Evolutionary conservation across 2,329 filamentous ascomycete genomes (phyloP).

Genomic region (Myrmaecium sp.): DNA sequence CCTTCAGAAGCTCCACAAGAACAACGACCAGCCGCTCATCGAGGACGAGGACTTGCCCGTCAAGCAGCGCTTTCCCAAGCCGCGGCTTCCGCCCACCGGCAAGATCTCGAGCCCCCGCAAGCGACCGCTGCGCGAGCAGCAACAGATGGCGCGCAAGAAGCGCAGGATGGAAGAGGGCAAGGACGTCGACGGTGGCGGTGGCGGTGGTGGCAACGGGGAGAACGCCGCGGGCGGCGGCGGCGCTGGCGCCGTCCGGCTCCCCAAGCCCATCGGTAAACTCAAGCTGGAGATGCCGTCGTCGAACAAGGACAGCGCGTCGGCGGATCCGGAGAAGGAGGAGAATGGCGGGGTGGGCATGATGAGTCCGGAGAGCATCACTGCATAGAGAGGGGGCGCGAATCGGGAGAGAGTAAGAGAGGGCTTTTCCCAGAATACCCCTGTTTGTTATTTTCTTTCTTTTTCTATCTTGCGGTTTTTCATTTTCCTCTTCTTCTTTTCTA

Average conservation of each 20-base stretch:
- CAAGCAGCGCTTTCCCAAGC: conserved; percentile 62
- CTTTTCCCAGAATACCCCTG: too few species aligned
- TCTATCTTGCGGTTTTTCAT: conserved; percentile 1
- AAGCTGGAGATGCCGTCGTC: conserved; percentile 29
- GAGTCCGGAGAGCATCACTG: conserved; percentile 58
- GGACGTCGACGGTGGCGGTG: conserved; percentile 16
- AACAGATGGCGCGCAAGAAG: conserved; percentile 73
- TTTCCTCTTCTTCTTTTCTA: conserved; percentile 4
- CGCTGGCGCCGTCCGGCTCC: conserved; percentile 15
- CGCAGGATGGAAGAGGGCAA: conserved; percentile 45
- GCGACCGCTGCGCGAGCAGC: conserved; percentile 63
- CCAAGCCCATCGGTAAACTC: conserved; percentile 40
- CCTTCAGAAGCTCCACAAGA: conserved; percentile 70
- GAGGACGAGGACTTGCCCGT: conserved; percentile 90
- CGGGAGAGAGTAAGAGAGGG: background rate
- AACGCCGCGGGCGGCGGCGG: conserved; percentile 3
- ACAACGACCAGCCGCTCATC: conserved; percentile 63
- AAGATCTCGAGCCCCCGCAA: conserved; percentile 80
- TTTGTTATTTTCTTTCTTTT: conserved; percentile 1
- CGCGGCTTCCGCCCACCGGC: conserved; percentile 51
- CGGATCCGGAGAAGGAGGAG: conserved; percentile 49
- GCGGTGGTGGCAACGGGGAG: conserved; percentile 3
- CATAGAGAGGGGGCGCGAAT: conserved; percentile 1
- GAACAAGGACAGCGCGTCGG: conserved; percentile 40
- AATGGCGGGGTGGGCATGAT: conserved; percentile 57